phyloP scores from a whole-genome alignment of 73 alveolate species.

The Tetrahymena elliotti region DNA sequence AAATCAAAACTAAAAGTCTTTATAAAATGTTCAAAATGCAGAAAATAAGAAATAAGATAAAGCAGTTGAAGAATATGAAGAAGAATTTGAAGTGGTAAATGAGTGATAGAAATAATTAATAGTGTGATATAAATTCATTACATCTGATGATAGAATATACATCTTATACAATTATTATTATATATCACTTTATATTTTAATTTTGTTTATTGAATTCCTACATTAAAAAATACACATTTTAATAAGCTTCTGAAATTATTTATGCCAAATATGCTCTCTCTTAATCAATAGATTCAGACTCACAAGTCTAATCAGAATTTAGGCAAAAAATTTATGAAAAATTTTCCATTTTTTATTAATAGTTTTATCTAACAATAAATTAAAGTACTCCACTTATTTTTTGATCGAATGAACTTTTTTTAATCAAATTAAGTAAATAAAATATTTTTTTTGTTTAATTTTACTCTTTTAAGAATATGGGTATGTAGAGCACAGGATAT shows the following conservation, averaged over 20 bases:
- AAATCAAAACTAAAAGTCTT: not conserved
- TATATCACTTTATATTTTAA: not conserved
- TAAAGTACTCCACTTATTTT: not conserved
- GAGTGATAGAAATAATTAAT: not conserved
- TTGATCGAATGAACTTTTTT: not conserved
- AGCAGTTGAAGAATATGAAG: not conserved
- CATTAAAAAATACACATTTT: not conserved
- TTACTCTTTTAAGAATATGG: not conserved
- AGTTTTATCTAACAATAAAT: not conserved
- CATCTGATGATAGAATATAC: no score
- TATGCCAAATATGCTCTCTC: not conserved
- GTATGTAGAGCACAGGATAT: not conserved
- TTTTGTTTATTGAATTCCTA: not conserved
- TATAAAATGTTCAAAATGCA: not conserved
- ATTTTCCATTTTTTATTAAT: not conserved
- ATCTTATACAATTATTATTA: no score
- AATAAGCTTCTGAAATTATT: not conserved
- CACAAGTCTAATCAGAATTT: not conserved
- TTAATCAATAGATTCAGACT: not conserved
- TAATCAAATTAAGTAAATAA: not conserved
- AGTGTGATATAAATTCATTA: no score
- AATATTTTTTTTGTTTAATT: not conserved
- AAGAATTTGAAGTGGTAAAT: not conserved
- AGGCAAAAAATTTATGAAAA: not conserved
- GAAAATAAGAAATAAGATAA: not conserved